Evolutionary conservation across 1,139 yeast genomes (phyloP).

Genomic region (Suhomyces bribrorum): DNA sequence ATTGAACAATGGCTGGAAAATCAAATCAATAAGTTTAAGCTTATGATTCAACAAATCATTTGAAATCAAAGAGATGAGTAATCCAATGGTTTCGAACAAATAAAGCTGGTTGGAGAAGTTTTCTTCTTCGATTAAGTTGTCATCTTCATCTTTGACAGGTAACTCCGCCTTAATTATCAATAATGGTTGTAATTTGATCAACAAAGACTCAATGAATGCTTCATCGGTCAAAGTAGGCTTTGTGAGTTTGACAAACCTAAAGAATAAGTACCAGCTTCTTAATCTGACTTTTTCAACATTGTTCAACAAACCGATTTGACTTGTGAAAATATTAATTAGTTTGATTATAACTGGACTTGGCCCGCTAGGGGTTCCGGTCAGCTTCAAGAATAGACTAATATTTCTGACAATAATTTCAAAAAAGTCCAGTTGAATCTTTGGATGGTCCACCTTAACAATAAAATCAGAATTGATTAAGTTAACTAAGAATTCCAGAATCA

Average conservation of each 20-base stretch:
- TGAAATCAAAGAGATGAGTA: conserved; percentile 56
- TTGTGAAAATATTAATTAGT: conserved; percentile 74
- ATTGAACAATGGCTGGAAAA: conserved; percentile 77
- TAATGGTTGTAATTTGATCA: conserved; percentile 48
- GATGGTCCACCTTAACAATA: conserved; percentile 59
- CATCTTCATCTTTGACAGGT: conserved; percentile 53
- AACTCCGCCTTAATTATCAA: conserved; percentile 61
- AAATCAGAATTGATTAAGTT: conserved; percentile 63
- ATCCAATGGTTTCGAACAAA: conserved; percentile 78
- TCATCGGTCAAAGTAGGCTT: conserved; percentile 57
- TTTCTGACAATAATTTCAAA: conserved; percentile 87
- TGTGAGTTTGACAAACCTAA: conserved; percentile 76
- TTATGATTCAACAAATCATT: conserved; percentile 33
- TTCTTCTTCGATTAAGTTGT: conserved; percentile 57
- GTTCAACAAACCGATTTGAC: conserved; percentile 80
- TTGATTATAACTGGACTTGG: conserved; percentile 48
- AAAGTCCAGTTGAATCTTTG: conserved; percentile 74
- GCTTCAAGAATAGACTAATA: conserved; percentile 53
- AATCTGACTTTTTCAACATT: conserved; percentile 69
- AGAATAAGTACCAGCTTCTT: conserved; percentile 89
- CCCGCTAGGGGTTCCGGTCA: conserved; percentile 39
- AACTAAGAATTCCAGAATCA: conserved; percentile 59
- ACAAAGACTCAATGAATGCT: conserved; percentile 37
- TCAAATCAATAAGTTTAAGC: conserved; percentile 54
- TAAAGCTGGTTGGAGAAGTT: conserved; percentile 78